Evolutionary conservation across 176 grass and related monocot species (phyloP).

Genomic region (Zoysia japonica): DNA sequence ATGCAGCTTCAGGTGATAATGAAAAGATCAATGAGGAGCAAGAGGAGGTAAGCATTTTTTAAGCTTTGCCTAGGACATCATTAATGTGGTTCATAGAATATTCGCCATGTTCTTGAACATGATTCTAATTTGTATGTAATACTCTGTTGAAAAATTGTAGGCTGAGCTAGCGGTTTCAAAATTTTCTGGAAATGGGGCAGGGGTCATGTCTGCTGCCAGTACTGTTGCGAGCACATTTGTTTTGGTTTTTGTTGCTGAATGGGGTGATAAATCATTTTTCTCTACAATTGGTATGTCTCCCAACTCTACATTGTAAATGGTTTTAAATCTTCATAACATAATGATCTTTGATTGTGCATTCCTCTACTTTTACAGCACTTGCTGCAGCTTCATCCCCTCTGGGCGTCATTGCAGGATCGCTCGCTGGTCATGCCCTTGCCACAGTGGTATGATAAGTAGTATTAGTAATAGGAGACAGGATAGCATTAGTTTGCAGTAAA

Average conservation of each 20-base stretch:
- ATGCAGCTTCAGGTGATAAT: constrained; percentile 81
- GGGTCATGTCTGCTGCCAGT: constrained; percentile 78
- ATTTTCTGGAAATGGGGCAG: constrained; percentile 91
- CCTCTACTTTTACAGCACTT: constrained; percentile 66
- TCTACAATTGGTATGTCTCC: constrained; percentile 77
- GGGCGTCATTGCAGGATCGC: constrained; percentile 84
- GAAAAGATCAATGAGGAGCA: constrained; percentile 91
- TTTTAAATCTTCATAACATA: constrained; percentile 4
- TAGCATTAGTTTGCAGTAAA: constrained; percentile 11
- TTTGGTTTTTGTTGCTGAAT: constrained; percentile 97
- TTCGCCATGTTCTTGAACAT: background rate
- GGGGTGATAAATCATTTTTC: constrained; percentile 99
- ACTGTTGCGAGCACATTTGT: constrained; percentile 89
- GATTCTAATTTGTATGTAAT: constrained; percentile 32
- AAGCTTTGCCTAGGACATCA: background rate
- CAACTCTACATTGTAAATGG: background rate
- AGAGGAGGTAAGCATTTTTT: constrained; percentile 64
- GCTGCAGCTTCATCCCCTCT: constrained; percentile 96
- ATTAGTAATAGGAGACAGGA: constrained; percentile 3
- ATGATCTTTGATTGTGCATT: constrained; percentile 27
- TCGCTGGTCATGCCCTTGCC: constrained; percentile 88
- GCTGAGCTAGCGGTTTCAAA: constrained; percentile 94
- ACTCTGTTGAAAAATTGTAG: constrained; percentile 50
- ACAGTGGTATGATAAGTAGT: constrained; percentile 72
- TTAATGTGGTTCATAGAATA: background rate